A percentile compares a stretch with the other conserved stretches of the same genome.
Evolutionary conservation across 2,329 filamentous ascomycete species (phyloP).

Genomic region (Stromatinia cepivora): DNA sequence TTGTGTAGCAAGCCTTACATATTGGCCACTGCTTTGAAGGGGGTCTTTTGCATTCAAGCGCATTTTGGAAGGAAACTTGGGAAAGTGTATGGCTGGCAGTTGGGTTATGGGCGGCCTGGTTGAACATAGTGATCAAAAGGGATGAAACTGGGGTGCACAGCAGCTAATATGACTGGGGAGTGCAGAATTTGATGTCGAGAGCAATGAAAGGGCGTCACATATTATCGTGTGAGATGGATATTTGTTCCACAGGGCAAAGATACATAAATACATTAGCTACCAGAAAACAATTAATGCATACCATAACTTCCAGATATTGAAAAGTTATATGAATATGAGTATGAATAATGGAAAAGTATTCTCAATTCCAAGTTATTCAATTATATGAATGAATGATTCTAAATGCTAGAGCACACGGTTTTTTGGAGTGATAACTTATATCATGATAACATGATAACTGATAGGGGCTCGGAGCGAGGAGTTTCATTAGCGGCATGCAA

Average conservation of each 20-base stretch:
- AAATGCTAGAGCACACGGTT: not conserved
- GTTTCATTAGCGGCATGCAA: not conserved
- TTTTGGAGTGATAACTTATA: not conserved
- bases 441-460: not conserved
- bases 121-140: constrained; percentile 2
- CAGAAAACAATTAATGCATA: not conserved
- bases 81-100: not conserved
- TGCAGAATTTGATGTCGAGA: not conserved
- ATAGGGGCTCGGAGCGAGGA: not conserved
- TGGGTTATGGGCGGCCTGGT: not conserved
- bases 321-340: not conserved
- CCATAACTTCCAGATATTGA: not conserved
- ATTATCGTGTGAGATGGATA: constrained; percentile 10
- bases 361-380: not conserved
- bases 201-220: not conserved
- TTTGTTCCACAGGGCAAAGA: not conserved
- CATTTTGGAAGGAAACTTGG: constrained; percentile 11
- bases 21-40: constrained; percentile 12
- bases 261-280: not conserved
- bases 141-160: not conserved
- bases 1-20: constrained; percentile 13
- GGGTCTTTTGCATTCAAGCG: constrained; percentile 1
- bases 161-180: constrained; percentile 10
- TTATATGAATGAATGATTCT: not conserved
- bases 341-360: not conserved